Base-by-base conservation (phyloP, 129 eudicot species). In the Flaveria linearis region DNA sequence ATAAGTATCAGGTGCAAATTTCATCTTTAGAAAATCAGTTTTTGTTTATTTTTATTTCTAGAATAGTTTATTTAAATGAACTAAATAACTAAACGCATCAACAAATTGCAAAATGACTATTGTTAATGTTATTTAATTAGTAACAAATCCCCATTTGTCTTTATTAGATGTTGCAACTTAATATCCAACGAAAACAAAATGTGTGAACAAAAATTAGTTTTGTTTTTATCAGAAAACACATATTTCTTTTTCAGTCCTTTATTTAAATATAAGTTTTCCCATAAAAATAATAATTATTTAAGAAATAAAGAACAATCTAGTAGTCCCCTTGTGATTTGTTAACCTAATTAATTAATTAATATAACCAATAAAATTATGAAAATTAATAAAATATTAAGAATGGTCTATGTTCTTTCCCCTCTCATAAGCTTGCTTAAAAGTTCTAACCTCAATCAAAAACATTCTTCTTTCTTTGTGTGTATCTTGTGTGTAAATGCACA, bases 401-500 rank as follows among this genome's bases (percentile, higher is more conserved):
- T 52, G 62, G 46, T 63, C 66, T 36, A 17, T 42, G 66, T 66
- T 56, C 81, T 68, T 68, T 16, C 75, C 69, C 17, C 72, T 33
- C 63, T 42, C 60, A 72, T 80, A 53, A 73, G 36, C 74, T 80
- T 73, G 79, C 83, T 80, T 80, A 64, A 47, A 80, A 45, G 50
- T 45, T 45, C 2, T 8, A 45, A 73, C 79, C 79, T 64, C 74
- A 51, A 72, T 80, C 74, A 74, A 80, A 81, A 81, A 67, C 75
- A 78, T 71, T 79, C 82, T 72, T 72, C 65, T 71, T 28, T 69
- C 57, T 68, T 20, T 47, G 18, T 25, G 50, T 63, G 11, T 28
- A 26, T 28, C 57, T 1, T 78, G 41, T 80, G 75, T 68, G 84
- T 86, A 51, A 80, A 80, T 73, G 78, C 79, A 64, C 66, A 78